A percentile compares a stretch with the other conserved stretches of the same genome.
Conservation (phyloP, 305 asterid genomes). For the Fraxinus ornus region DNA sequence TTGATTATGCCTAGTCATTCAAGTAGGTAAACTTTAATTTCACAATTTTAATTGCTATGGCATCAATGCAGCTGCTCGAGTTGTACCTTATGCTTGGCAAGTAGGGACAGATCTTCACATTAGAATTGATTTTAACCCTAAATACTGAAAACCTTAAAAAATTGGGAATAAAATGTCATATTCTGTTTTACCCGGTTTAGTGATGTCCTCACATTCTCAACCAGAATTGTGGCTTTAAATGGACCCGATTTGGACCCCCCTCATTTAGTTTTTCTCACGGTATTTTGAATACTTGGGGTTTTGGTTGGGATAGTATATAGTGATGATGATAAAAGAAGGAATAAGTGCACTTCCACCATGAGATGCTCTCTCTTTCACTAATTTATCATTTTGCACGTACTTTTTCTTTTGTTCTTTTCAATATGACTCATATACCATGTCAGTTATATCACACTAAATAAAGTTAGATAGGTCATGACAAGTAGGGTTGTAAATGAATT, state of each 20-base stretch:
- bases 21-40: neutral
- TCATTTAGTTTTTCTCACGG: neutral
- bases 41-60: neutral
- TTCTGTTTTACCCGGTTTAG: neutral
- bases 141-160: neutral
- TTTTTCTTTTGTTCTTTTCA: too few relatives aligned
- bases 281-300: neutral
- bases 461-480: too few relatives aligned
- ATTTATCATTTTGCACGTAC: neutral
- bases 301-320: neutral
- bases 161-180: neutral
- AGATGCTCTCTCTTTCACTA: neutral
- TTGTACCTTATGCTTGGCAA: neutral
- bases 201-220: neutral
- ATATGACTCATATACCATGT: too few relatives aligned
- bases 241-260: neutral
- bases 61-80: neutral
- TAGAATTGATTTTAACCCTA: neutral
- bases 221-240: neutral
- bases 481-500: too few relatives aligned
- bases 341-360: conserved; percentile 10
- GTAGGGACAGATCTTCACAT: neutral
- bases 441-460: too few relatives aligned
- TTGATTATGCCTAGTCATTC: neutral
- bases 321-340: neutral